Evolutionary conservation across 2,329 filamentous ascomycete species (phyloP).

Genomic region (Fusarium acutatum): DNA sequence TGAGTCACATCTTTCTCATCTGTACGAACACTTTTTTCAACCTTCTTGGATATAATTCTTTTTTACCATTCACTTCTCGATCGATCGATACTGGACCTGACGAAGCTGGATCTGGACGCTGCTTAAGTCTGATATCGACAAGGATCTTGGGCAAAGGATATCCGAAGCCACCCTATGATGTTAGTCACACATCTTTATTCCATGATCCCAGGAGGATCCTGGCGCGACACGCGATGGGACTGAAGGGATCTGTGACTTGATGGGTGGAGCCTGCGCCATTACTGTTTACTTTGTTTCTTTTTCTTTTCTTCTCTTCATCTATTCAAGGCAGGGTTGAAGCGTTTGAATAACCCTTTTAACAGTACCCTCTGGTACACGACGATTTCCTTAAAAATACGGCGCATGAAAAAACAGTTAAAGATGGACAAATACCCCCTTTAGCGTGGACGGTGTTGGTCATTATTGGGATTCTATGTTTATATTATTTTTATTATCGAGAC

Average conservation of each 20-base stretch:
- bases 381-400: conserved; percentile 42
- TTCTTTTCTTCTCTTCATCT: conserved; percentile 2
- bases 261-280: conserved; percentile 13
- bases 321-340: conserved; percentile 29
- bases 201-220: conserved; percentile 34
- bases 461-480: conserved; percentile 33
- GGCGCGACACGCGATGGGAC: conserved; percentile 31
- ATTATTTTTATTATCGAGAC: conserved; percentile 21
- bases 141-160: conserved; percentile 16
- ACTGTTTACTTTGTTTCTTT: neutral
- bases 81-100: conserved; percentile 26
- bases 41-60: conserved; percentile 38
- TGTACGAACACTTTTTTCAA: conserved; percentile 31
- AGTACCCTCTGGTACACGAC: conserved; percentile 26
- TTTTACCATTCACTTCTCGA: conserved; percentile 30
- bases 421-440: conserved; percentile 45
- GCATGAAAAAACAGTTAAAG: conserved; percentile 45
- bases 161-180: neutral
- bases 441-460: conserved; percentile 40
- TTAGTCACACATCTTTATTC: conserved; percentile 19
- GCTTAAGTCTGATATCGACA: conserved; percentile 16
- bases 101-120: conserved; percentile 16
- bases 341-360: conserved; percentile 33
- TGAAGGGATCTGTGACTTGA: conserved; percentile 31
- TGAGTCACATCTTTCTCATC: conserved; percentile 22